Evolutionary conservation across 2,329 filamentous ascomycete species (phyloP), one percentile per base, ranked within the genome.

Genomic region (Chrysosporium keratinophilum): DNA sequence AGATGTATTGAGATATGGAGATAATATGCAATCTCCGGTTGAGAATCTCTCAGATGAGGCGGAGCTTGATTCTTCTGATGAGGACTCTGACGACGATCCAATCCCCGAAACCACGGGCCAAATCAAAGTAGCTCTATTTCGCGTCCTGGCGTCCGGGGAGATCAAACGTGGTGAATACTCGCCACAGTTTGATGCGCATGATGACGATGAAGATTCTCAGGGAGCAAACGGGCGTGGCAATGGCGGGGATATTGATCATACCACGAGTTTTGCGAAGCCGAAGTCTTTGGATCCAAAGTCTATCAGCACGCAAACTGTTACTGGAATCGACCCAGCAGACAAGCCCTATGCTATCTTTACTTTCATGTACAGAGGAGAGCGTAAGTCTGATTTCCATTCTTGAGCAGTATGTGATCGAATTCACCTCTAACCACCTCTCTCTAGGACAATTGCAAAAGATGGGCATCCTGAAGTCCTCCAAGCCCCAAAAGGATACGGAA

Each of bases 281-380:
- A 97, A 96, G 77, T 86, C 88, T 1, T 77, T 96, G 51, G 94
- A 97, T 72, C 91, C 91, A 0, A 96, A 96, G 73, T 89, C 88
- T 1, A 98, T 98, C 66, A 97, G 90, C 66, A 98, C 93, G 2
- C 93, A 98, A 72, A 98, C 93, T 0, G 93, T 98, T n/a, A 97
- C 93, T 7, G 93, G 91, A 15, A 95, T 97, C 58, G 93, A 98
- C 68, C 88, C 89, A 0, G 89, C 90, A 17, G 91, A 97, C 58
- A 93, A 91, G 71, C 93, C 94, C 2, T 98, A 95, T 71, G 93
- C 93, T 3, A 85, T 87, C 7, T 98, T 98, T 69, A 97, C 94
- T 28, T 98, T 98, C 69, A 88, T 97, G 72, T 98, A 98, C 69
- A 82, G 93, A 57, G 93, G 93, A 68, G 87, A 95, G 67, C 85